phyloP scores from a whole-genome alignment of 345 rosid genomes.

The Hirschfeldia incana region DNA sequence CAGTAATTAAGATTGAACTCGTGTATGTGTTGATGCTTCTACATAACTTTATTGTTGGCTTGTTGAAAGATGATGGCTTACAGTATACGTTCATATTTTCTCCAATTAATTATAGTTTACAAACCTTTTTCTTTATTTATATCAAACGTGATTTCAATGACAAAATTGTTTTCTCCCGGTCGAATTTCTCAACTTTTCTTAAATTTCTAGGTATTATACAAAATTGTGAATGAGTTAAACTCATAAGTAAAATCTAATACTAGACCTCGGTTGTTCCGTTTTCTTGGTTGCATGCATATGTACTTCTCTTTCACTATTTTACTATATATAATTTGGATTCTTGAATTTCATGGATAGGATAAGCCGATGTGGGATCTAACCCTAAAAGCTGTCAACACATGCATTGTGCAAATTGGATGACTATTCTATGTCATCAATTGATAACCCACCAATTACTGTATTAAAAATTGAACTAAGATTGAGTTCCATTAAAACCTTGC shows the following conservation, averaged over 20 bases:
- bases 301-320: neutral
- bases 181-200: neutral
- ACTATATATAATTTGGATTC: neutral
- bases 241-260: neutral
- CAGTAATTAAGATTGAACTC: neutral
- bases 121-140: neutral
- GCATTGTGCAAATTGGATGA: neutral
- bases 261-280: neutral
- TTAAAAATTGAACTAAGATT: neutral
- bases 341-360: neutral
- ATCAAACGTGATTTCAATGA: too few species aligned
- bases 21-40: slow-evolving; percentile 10
- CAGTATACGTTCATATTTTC: neutral
- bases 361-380: neutral
- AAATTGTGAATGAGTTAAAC: neutral
- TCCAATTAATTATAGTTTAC: neutral
- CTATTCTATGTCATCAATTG: neutral
- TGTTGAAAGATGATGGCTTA: neutral
- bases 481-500: neutral
- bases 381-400: neutral
- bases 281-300: neutral
- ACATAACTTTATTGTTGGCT: neutral
- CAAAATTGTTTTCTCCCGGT: neutral
- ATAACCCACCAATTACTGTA: neutral
- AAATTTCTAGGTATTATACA: neutral